Percentiles rank a stretch among this genome's conserved stretches.
phyloP scores from a whole-genome alignment of 495 filamentous ascomycete species.

The Penicillium bovifimosum region DNA sequence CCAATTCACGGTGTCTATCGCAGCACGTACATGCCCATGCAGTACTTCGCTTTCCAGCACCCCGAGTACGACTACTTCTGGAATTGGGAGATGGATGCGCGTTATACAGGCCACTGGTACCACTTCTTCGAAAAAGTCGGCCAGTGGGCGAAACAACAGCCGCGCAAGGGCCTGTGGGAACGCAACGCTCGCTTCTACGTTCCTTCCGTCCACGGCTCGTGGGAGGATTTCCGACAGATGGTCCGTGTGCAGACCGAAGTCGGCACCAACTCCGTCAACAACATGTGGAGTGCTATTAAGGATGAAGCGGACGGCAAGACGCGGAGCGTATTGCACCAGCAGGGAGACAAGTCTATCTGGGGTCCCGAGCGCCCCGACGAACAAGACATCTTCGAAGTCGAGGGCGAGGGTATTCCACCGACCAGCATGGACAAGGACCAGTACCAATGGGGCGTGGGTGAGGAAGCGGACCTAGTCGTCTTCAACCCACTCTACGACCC shows the following conservation, averaged over 20 bases:
- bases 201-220: constrained; percentile 78
- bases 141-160: constrained; percentile 74
- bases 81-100: constrained; percentile 98
- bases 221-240: constrained; percentile 91
- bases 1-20: constrained; percentile 90
- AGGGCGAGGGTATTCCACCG: constrained; percentile 65
- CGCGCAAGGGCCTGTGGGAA: constrained; percentile 90
- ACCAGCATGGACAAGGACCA: constrained; percentile 69
- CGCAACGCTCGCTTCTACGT: constrained; percentile 88
- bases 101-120: constrained; percentile 95
- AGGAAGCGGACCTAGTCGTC: constrained; percentile 89
- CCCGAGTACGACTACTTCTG: constrained; percentile 94
- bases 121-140: constrained; percentile 73
- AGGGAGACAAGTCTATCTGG: constrained; percentile 74
- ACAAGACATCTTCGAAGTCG: constrained; percentile 62
- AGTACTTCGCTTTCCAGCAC: constrained; percentile 83
- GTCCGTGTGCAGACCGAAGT: constrained; percentile 84
- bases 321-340: constrained; percentile 39
- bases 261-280: constrained; percentile 67
- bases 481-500: constrained; percentile 95
- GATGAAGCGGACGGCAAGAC: constrained; percentile 30
- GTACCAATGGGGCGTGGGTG: constrained; percentile 82
- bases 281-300: constrained; percentile 55
- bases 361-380: constrained; percentile 68
- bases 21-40: constrained; percentile 86